phyloP scores from a whole-genome alignment of 1,284 basidiomycete species.

The Anthracocystis panici-leucophaei region DNA sequence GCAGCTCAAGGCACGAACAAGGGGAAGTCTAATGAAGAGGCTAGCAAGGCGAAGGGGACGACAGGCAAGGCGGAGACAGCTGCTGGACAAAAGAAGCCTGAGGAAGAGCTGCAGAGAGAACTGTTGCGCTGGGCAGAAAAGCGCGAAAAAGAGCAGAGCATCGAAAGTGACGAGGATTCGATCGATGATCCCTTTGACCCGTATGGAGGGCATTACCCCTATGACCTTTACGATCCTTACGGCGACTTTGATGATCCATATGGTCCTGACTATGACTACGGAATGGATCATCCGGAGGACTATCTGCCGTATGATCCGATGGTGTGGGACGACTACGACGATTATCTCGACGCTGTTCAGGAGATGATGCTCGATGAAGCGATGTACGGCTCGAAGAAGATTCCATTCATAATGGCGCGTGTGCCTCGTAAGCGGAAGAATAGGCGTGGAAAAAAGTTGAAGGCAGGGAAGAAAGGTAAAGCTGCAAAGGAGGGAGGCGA shows the following conservation, averaged over 20 bases:
- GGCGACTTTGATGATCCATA: slow-evolving; percentile 1
- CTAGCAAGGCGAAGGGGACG: background rate
- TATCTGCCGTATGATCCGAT: slow-evolving; percentile 1
- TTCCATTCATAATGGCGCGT: too few relatives aligned
- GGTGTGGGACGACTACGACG: background rate
- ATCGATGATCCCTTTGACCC: background rate
- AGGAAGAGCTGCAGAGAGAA: background rate
- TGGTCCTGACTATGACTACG: background rate
- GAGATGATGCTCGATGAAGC: background rate
- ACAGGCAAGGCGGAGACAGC: too few relatives aligned
- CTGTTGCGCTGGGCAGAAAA: background rate
- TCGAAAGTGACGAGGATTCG: background rate
- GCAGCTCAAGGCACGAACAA: background rate
- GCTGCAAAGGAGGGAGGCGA: background rate
- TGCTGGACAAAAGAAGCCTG: background rate
- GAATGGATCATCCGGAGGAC: background rate
- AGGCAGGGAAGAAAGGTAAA: background rate
- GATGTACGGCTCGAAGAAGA: background rate
- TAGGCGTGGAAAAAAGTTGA: background rate
- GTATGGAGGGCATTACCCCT: background rate
- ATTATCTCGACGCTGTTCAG: background rate
- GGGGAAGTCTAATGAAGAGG: background rate
- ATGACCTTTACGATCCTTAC: background rate
- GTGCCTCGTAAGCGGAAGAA: background rate
- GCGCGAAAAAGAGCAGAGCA: background rate